A percentile compares a stretch with the other conserved stretches of the same genome.
These are phyloP conservation scores for Diaporthe vexans DNA, from an alignment of 2,329 filamentous ascomycete species.

Conservation along the genomic window DNA sequence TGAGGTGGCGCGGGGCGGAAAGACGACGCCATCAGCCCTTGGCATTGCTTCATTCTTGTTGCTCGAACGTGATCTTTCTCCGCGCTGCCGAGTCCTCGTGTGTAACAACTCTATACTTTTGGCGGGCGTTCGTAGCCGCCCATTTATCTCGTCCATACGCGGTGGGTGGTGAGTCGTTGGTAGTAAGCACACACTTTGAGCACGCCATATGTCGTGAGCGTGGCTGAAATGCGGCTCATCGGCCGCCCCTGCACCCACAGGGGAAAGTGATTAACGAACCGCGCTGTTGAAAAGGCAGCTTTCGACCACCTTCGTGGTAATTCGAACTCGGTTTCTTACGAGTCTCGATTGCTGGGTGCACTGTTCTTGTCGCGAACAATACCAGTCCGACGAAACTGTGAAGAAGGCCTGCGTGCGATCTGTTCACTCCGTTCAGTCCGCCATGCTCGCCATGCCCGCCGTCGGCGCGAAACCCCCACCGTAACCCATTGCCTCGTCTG, in stretches of 20 bases:
- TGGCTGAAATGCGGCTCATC: slow-evolving; percentile 21
- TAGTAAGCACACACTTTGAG: slow-evolving; percentile 35
- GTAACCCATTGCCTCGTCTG: slow-evolving; percentile 68
- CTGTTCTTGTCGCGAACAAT: slow-evolving; percentile 43
- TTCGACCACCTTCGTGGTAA: neutral
- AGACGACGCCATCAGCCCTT: slow-evolving; percentile 1
- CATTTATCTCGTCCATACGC: neutral
- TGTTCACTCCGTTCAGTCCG: neutral
- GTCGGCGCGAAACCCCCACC: slow-evolving; percentile 56
- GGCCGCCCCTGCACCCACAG: slow-evolving; percentile 1
- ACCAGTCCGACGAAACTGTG: slow-evolving; percentile 38
- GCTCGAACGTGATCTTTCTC: slow-evolving; percentile 23
- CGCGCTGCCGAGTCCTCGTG: neutral
- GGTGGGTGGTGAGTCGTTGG: slow-evolving; percentile 8
- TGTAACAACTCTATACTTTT: neutral
- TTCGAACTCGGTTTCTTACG: neutral
- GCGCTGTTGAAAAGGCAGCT: neutral
- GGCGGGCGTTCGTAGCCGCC: neutral
- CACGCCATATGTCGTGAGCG: slow-evolving; percentile 43
- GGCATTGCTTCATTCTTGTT: slow-evolving; percentile 33
- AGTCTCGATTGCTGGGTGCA: neutral
- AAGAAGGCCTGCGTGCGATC: neutral
- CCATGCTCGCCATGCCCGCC: slow-evolving; percentile 49
- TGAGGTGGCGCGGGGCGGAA: neutral
- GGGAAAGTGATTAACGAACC: neutral